phyloP scores from a whole-genome alignment of 371 early-diverging fungal genomes.

The Apophysomyces variabilis region DNA sequence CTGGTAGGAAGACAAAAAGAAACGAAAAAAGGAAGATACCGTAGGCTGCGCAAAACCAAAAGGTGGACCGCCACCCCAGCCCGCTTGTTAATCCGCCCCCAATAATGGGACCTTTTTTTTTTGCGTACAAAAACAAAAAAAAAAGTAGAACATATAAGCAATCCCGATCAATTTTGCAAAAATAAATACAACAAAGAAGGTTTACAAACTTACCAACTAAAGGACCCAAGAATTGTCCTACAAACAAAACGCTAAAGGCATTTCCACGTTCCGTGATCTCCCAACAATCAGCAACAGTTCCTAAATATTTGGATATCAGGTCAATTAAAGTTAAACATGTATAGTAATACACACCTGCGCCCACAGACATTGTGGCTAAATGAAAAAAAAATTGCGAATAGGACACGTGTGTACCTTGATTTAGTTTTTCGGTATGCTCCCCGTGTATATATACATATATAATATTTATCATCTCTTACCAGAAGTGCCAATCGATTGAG shows the following conservation, averaged over 20 bases:
- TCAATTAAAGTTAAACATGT: neutral
- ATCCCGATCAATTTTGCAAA: too few relatives aligned
- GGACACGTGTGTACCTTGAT: too few relatives aligned
- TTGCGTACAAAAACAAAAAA: too few relatives aligned
- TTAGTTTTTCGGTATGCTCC: too few relatives aligned
- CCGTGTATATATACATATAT: too few relatives aligned
- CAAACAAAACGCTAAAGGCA: slow-evolving; percentile 53
- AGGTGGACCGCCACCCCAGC: slow-evolving; percentile 68
- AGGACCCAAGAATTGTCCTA: slow-evolving; percentile 65
- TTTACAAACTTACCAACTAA: slow-evolving; percentile 34
- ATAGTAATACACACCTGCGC: slow-evolving; percentile 28
- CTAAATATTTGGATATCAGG: slow-evolving; percentile 1
- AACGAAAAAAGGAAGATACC: slow-evolving; percentile 59
- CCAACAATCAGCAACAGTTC: slow-evolving; percentile 48
- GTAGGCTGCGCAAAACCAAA: slow-evolving; percentile 69
- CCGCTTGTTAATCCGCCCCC: slow-evolving; percentile 46
- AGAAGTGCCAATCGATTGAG: slow-evolving; percentile 71
- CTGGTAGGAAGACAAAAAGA: slow-evolving; percentile 67
- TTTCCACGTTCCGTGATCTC: slow-evolving; percentile 41
- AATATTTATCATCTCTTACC: slow-evolving; percentile 33
- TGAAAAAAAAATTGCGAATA: neutral
- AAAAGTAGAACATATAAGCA: neutral
- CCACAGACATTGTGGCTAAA: slow-evolving; percentile 45
- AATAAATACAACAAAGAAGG: too few relatives aligned
- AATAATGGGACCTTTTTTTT: slow-evolving; percentile 38